Percentiles rank a stretch among this genome's conserved stretches.
Evolutionary conservation across 1,284 basidiomycete genomes (phyloP).

Genomic region (Cutaneotrichosporon dermatis): DNA sequence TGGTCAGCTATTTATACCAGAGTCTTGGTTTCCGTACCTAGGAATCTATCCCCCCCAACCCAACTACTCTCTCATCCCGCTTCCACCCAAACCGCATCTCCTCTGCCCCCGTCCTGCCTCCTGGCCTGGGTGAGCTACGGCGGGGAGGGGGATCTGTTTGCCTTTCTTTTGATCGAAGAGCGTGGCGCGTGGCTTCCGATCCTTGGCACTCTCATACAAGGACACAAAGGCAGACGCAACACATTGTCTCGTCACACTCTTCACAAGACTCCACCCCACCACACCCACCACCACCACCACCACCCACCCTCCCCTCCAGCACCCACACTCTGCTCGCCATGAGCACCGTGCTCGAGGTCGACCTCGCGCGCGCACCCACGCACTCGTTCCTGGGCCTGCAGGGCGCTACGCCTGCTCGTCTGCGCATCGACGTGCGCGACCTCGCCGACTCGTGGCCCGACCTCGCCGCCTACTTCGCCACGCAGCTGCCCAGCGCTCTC

Average conservation of each 20-base stretch:
- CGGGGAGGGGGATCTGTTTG: too few species aligned
- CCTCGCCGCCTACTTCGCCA: slow-evolving; percentile 2
- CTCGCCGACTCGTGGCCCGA: neutral
- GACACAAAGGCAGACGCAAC: too few species aligned
- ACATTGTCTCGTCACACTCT: neutral
- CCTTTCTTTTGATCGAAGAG: too few species aligned
- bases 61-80: too few species aligned
- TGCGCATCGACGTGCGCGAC: neutral
- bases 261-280: neutral
- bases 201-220: too few species aligned
- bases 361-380: neutral
- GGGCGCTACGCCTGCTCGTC: neutral
- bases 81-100: too few species aligned
- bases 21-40: too few species aligned
- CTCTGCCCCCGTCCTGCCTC: too few species aligned
- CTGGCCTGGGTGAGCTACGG: too few species aligned
- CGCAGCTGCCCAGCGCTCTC: neutral
- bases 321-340: neutral
- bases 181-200: too few species aligned
- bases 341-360: neutral
- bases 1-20: too few species aligned
- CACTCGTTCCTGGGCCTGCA: slow-evolving; percentile 1
- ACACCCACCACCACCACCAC: neutral
- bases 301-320: neutral
- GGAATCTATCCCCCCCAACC: too few species aligned